Base-by-base conservation (phyloP, 345 rosid genomes). In the Eucalyptus victrix region DNA sequence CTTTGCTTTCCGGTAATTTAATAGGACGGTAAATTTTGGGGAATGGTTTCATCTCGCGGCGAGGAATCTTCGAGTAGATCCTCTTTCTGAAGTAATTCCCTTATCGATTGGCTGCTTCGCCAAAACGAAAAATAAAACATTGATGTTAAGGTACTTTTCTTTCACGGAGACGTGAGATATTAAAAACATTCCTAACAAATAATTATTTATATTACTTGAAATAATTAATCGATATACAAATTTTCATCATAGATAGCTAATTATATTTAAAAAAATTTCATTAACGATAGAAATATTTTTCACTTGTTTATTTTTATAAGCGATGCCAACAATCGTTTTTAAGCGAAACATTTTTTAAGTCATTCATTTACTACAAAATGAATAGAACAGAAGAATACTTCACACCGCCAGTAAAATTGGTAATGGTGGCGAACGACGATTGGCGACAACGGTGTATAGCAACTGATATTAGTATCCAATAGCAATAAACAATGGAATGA, bases 361-460 rank as follows among this genome's bases (percentile, higher is more conserved):
- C 34, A 13, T 28, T 12, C 9, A 2, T 62, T 62, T 62, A 12
- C 32, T 12, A 62, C 4, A 7, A 6, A 12, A 12, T 53, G 58
- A 53, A 53, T 21, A 4, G 11, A 53, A 53, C 37, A n/a, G 6
- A 6, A 76, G 15, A 37, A 37, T 19, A 37, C 28, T 19, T 40
- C 9, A 11, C 16, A 0, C 3, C 1, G 0, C 15, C 3, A 0
- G 1, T 7, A 12, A 24, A 21, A 5, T 34, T 34, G 1, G 24
- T 17, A 69, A 23, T 5, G 24, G 12, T 18, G 6, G 12, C 6
- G 0, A 19, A 12, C 1, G 0, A 72, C 2, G 6, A 72, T 19
- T 1, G 0, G 1, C 2, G 0, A 18, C 4, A 6, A 37, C 1
- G 5, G 2, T 10, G 16, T 5, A 3, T 1, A 18, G 0, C 0